Conservation (phyloP, 352 stramenopile species). For the Globisporangium spinosum region DNA sequence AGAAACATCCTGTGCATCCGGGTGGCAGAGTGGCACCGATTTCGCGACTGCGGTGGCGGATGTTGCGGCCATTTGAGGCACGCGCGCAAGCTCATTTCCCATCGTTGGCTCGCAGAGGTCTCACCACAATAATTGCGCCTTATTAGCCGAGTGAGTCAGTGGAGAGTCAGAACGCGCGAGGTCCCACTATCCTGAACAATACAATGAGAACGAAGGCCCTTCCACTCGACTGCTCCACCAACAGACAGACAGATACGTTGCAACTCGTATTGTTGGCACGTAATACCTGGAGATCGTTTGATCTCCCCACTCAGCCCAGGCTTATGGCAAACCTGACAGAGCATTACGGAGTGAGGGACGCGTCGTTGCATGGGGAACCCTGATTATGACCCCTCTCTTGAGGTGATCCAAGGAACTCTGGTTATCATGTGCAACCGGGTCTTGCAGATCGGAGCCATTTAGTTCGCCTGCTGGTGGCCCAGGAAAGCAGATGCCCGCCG, state of each 20-base stretch:
- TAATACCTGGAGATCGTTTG: no score
- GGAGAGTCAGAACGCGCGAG: not conserved
- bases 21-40: not conserved
- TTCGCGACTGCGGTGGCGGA: not conserved
- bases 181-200: not conserved
- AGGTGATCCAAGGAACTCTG: no score
- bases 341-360: no score
- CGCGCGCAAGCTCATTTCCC: not conserved
- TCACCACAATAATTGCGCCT: not conserved
- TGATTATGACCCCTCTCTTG: no score
- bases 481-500: not conserved
- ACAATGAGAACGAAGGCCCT: not conserved
- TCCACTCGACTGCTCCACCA: not conserved
- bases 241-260: no score
- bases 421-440: no score
- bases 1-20: slow-evolving; percentile 19
- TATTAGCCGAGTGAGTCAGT: slow-evolving; percentile 1
- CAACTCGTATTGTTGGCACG: no score
- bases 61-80: not conserved
- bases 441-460: not conserved
- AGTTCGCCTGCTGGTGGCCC: not conserved
- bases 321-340: no score
- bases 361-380: no score
- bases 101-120: not conserved
- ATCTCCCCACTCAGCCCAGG: no score